A percentile compares a stretch with the other conserved stretches of the same genome.
Conservation (phyloP, 2,329 filamentous ascomycete species). For the Aspergillus sp. region DNA sequence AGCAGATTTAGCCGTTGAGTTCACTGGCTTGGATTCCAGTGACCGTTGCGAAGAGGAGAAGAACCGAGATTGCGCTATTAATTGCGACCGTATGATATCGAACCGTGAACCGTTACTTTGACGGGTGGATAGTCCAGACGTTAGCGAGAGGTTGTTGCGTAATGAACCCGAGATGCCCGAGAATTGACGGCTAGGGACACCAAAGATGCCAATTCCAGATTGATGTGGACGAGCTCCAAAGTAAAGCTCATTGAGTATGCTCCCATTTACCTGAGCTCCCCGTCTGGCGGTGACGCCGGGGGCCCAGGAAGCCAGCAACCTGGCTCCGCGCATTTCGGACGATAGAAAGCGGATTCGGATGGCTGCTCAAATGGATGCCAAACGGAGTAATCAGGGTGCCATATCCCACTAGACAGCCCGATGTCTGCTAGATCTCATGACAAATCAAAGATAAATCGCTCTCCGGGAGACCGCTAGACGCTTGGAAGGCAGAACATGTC, state of each 20-base stretch:
- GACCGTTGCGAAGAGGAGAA: constrained; percentile 31
- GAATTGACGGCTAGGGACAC: constrained; percentile 23
- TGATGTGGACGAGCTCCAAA: constrained; percentile 9
- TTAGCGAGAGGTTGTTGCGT: constrained; percentile 21
- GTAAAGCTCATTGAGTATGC: constrained; percentile 22
- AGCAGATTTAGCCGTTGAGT: constrained; percentile 19
- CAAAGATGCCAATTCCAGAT: constrained; percentile 7
- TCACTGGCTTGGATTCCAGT: constrained; percentile 28
- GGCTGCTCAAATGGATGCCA: constrained; percentile 29
- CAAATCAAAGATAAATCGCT: constrained; percentile 12
- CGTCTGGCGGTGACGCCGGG: constrained; percentile 32
- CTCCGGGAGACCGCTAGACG: constrained; percentile 5
- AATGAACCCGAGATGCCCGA: constrained; percentile 26
- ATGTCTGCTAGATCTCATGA: constrained; percentile 21
- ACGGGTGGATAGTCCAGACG: constrained; percentile 18
- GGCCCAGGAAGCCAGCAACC: constrained; percentile 40
- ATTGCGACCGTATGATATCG: not conserved
- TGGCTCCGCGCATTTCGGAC: constrained; percentile 46
- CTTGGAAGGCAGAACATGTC: not conserved
- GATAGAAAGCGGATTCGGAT: constrained; percentile 25
- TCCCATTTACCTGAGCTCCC: constrained; percentile 23
- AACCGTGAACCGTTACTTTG: constrained; percentile 15
- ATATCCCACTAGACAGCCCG: constrained; percentile 30
- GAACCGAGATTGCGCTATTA: constrained; percentile 17
- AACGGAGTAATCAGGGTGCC: constrained; percentile 29